These are phyloP conservation scores for Chamaecyparis obtusa DNA, from an alignment of 75 land plant species.

Conservation along the genomic window DNA sequence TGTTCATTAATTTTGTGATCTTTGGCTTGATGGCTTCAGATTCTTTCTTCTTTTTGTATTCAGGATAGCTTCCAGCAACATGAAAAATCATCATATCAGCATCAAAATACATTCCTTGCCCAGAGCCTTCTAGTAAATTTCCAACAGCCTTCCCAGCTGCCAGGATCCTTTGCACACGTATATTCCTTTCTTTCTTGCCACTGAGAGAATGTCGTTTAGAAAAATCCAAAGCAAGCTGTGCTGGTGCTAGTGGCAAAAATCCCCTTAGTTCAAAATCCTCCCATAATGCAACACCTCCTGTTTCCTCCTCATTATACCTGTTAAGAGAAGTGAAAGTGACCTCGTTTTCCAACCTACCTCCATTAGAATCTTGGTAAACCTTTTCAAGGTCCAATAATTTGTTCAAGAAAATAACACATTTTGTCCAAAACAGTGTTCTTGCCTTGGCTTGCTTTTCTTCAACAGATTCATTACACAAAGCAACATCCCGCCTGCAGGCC, in stretches of 20 bases:
- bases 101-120: constrained; percentile 63
- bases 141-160: constrained; percentile 76
- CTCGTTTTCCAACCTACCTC: constrained; percentile 22
- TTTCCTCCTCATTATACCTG: constrained; percentile 58
- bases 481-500: constrained; percentile 68
- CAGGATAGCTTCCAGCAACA: constrained; percentile 45
- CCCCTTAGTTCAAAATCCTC: constrained; percentile 90
- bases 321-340: constrained; percentile 33
- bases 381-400: constrained; percentile 34
- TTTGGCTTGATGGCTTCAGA: constrained; percentile 9
- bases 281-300: constrained; percentile 58
- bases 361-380: constrained; percentile 30
- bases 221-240: constrained; percentile 76
- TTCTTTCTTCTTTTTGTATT: background rate
- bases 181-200: constrained; percentile 46
- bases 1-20: background rate
- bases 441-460: constrained; percentile 63
- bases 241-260: constrained; percentile 71
- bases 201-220: constrained; percentile 38
- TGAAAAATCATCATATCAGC: constrained; percentile 48
- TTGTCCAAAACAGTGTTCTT: constrained; percentile 72
- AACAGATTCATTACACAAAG: constrained; percentile 38
- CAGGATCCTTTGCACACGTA: constrained; percentile 69
- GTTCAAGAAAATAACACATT: constrained; percentile 58
- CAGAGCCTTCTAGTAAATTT: constrained; percentile 40